These are phyloP conservation scores for Casuarina glauca DNA, from an alignment of 306 rosid species.

Conservation along the genomic window DNA sequence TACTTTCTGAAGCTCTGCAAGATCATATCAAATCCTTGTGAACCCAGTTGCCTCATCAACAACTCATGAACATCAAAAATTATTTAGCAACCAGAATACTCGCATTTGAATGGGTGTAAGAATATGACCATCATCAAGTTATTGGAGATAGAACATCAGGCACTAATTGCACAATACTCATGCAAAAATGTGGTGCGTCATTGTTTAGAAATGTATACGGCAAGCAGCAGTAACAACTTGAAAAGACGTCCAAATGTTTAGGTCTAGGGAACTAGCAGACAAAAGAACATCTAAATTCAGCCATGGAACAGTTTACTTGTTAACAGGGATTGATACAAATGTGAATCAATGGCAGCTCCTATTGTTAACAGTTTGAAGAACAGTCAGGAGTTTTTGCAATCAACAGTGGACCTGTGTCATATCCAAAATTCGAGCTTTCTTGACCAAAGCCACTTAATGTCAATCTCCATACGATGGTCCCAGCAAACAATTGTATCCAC, in stretches of 20 bases:
- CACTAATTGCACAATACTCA: not conserved
- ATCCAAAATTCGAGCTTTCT: not conserved
- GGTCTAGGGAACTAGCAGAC: not conserved
- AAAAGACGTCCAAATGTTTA: not conserved
- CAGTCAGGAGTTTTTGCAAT: not conserved
- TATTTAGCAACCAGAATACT: not conserved
- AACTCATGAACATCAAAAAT: not conserved
- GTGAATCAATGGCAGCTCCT: not conserved
- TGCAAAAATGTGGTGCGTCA: not conserved
- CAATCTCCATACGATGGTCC: not conserved
- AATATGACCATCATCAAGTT: not conserved
- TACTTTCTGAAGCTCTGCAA: slow-evolving; percentile 89
- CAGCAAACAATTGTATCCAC: not conserved
- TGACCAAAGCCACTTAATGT: not conserved
- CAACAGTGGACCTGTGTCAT: not conserved
- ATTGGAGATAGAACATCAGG: not conserved
- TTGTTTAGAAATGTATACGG: not conserved
- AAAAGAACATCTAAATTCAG: not conserved
- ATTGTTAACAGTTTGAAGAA: not conserved
- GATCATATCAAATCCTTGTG: not conserved
- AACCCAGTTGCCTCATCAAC: not conserved
- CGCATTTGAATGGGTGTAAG: not conserved
- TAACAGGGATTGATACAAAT: not conserved
- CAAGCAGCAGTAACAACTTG: slow-evolving; percentile 3
- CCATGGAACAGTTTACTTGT: slow-evolving; percentile 1